phyloP scores from a whole-genome alignment of 768 basidiomycete genomes.

The Asterophora lycoperdoides region DNA sequence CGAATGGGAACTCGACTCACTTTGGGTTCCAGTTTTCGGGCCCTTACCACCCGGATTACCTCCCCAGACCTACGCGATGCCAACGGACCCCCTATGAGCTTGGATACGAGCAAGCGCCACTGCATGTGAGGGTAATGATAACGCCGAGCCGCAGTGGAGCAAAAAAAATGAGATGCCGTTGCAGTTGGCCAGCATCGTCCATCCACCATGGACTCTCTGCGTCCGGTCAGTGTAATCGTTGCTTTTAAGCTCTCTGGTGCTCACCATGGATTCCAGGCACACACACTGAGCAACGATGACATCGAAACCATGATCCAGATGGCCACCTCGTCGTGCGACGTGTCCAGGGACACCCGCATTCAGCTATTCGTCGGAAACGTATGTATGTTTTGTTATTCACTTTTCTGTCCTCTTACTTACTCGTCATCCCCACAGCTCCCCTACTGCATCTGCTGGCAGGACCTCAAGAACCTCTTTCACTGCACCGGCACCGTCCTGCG shows the following conservation, averaged over 20 bases:
- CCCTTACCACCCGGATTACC: conserved; percentile 71
- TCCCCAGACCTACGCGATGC: conserved; percentile 43
- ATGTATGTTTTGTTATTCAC: conserved; percentile 50
- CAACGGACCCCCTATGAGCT: conserved; percentile 52
- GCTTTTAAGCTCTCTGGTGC: too few species aligned
- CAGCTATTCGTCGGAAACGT: conserved; percentile 96
- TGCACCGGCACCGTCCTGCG: conserved; percentile 87
- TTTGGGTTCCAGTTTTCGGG: conserved; percentile 62
- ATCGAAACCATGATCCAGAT: conserved; percentile 91
- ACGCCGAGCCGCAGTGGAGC: conserved; percentile 19
- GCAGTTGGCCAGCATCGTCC: too few species aligned
- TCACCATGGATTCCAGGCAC: too few species aligned
- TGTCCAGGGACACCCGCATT: conserved; percentile 78
- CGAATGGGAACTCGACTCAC: too few species aligned
- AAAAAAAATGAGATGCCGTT: too few species aligned
- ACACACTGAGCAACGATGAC: conserved; percentile 65
- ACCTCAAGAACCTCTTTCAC: conserved; percentile 96
- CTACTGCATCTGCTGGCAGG: conserved; percentile 97
- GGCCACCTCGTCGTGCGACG: conserved; percentile 60
- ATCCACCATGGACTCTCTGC: conserved; percentile 18
- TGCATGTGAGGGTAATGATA: conserved; percentile 18
- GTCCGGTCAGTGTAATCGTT: conserved; percentile 14
- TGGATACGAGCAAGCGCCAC: too few species aligned
- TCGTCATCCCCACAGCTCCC: conserved; percentile 59
- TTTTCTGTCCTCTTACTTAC: conserved; percentile 6